Evolutionary conservation across 306 rosid genomes (phyloP).

Genomic region (Carpinus fangiana): DNA sequence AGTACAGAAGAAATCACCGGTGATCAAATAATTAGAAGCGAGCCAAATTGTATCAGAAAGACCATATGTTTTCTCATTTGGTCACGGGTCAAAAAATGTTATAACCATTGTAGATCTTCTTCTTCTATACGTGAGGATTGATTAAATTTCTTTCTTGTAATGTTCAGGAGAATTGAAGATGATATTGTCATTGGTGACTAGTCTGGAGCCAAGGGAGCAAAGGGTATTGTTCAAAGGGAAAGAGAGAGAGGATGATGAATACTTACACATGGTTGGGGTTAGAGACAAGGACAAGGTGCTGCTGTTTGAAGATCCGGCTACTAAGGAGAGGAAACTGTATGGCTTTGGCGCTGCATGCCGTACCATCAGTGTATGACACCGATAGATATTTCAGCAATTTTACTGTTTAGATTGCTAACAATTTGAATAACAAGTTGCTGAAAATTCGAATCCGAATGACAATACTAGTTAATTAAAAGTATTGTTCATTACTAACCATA

Average conservation of each 20-base stretch:
- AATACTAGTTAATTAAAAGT: background rate
- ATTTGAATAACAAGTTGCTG: too few species aligned
- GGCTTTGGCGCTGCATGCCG: slow-evolving; percentile 41
- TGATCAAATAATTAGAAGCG: too few species aligned
- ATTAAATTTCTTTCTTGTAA: background rate
- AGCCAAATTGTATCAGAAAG: too few species aligned
- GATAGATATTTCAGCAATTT: too few species aligned
- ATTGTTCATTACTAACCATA: slow-evolving; percentile 38
- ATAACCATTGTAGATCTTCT: background rate
- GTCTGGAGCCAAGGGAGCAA: slow-evolving; percentile 78
- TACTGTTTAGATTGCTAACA: too few species aligned
- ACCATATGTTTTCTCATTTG: too few species aligned
- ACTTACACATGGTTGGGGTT: slow-evolving; percentile 93
- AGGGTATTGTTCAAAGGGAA: slow-evolving; percentile 86
- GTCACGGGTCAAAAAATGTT: background rate
- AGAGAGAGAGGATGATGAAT: slow-evolving; percentile 82
- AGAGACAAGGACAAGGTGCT: slow-evolving; percentile 88
- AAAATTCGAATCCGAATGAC: too few species aligned
- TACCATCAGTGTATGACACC: slow-evolving; percentile 54
- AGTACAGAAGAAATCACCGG: too few species aligned
- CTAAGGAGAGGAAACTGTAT: slow-evolving; percentile 72
- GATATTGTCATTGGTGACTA: slow-evolving; percentile 66
- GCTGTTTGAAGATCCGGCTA: slow-evolving; percentile 82
- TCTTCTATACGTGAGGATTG: background rate
- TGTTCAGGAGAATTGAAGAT: slow-evolving; percentile 74